These are phyloP conservation scores for Juncus effusus DNA, from an alignment of 176 grass and related monocot genomes.

Conservation along the genomic window DNA sequence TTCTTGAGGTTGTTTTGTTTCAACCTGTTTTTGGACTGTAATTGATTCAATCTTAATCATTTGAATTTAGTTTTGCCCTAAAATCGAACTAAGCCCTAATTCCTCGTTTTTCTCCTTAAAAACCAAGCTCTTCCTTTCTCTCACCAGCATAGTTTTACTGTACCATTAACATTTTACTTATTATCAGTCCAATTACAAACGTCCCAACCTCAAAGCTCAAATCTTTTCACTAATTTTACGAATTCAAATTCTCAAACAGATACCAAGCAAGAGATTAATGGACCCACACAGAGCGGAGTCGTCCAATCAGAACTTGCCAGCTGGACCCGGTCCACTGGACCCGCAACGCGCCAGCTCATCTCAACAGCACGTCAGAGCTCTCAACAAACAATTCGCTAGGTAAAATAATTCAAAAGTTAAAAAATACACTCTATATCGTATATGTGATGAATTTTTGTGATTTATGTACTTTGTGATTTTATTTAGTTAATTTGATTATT, in stretches of 20 bases:
- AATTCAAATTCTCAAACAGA: conserved; percentile 31
- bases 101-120: background rate
- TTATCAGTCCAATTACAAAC: background rate
- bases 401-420: conserved; percentile 10
- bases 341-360: conserved; percentile 49
- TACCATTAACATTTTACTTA: background rate
- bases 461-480: conserved; percentile 1
- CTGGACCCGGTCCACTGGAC: conserved; percentile 44
- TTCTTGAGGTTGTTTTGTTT: background rate
- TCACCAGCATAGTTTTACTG: background rate
- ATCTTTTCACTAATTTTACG: background rate
- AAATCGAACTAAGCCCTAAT: background rate
- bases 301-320: conserved; percentile 71
- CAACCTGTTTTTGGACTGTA: background rate
- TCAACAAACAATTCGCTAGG: conserved; percentile 90
- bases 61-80: background rate
- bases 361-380: conserved; percentile 68
- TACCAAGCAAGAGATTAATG: conserved; percentile 73
- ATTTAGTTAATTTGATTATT: background rate
- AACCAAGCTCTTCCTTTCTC: background rate
- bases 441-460: conserved; percentile 4
- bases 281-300: conserved; percentile 63
- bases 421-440: background rate
- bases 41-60: background rate
- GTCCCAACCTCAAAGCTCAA: background rate